These are phyloP conservation scores for Phaffia australis DNA, from an alignment of 768 basidiomycete species.

Conservation along the genomic window DNA sequence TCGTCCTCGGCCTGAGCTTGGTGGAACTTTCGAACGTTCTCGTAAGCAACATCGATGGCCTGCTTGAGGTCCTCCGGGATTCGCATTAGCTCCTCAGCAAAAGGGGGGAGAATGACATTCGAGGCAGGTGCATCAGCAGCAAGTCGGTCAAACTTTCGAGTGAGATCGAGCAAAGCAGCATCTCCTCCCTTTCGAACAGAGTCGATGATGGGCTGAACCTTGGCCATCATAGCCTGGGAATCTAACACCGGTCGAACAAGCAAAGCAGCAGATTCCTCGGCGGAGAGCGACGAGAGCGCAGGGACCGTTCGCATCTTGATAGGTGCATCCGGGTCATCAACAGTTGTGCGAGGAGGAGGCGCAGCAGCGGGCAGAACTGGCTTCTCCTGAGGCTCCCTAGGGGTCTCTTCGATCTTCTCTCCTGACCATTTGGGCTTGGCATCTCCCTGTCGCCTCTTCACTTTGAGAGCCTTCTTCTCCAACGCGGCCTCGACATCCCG, in stretches of 20 bases:
- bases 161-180: constrained; percentile 70
- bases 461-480: constrained; percentile 72
- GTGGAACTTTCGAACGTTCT: constrained; percentile 54
- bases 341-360: constrained; percentile 28
- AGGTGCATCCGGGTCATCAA: constrained; percentile 36
- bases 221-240: constrained; percentile 73
- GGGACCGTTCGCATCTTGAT: constrained; percentile 67
- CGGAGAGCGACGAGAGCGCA: constrained; percentile 44
- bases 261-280: constrained; percentile 53
- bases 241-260: constrained; percentile 82
- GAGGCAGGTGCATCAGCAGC: constrained; percentile 48
- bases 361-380: constrained; percentile 29
- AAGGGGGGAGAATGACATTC: constrained; percentile 69
- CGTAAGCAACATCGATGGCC: constrained; percentile 83
- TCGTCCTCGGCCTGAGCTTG: constrained; percentile 56
- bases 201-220: constrained; percentile 88
- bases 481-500: constrained; percentile 72
- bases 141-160: constrained; percentile 79
- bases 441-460: constrained; percentile 77
- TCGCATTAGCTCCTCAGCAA: constrained; percentile 52
- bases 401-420: constrained; percentile 24
- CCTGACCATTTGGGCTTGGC: constrained; percentile 62
- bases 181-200: constrained; percentile 76
- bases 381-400: constrained; percentile 26
- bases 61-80: constrained; percentile 50